Conservation (phyloP, 768 basidiomycete genomes). For the Boletus tomentosulus region DNA sequence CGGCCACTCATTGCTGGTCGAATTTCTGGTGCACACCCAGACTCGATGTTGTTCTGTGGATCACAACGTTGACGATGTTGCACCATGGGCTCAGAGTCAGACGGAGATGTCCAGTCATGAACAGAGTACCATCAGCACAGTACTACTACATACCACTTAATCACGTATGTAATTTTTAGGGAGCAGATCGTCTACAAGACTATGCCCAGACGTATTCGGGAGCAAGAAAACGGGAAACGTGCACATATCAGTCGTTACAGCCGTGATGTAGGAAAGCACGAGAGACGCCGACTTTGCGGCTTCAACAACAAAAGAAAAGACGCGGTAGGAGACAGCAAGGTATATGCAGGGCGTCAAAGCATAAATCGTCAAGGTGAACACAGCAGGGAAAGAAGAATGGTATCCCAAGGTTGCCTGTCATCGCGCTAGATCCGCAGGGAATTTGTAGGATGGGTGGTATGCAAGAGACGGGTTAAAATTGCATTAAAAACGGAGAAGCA, state of each 20-base stretch:
- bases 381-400: slow-evolving; percentile 9
- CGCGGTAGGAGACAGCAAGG: slow-evolving; percentile 5
- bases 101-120: neutral
- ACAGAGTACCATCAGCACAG: slow-evolving; percentile 5
- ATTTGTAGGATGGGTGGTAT: slow-evolving; percentile 29
- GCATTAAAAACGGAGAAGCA: slow-evolving; percentile 26
- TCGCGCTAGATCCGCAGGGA: slow-evolving; percentile 13
- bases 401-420: slow-evolving; percentile 11
- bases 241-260: slow-evolving; percentile 75
- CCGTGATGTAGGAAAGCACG: slow-evolving; percentile 19
- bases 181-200: slow-evolving; percentile 25
- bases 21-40: slow-evolving; percentile 6
- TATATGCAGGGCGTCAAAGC: slow-evolving; percentile 24
- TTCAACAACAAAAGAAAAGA: slow-evolving; percentile 14
- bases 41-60: slow-evolving; percentile 4
- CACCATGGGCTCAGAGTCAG: slow-evolving; percentile 1
- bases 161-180: slow-evolving; percentile 16
- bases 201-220: slow-evolving; percentile 33
- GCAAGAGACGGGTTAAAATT: slow-evolving; percentile 33
- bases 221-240: slow-evolving; percentile 34
- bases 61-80: slow-evolving; percentile 2
- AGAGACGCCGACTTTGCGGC: slow-evolving; percentile 18
- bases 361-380: slow-evolving; percentile 23
- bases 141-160: slow-evolving; percentile 9
- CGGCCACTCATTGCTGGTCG: neutral